Percentiles rank a stretch among this genome's conserved stretches.
Conservation (phyloP, 148 eudicot genomes). For the Vaccinium darrowii region DNA sequence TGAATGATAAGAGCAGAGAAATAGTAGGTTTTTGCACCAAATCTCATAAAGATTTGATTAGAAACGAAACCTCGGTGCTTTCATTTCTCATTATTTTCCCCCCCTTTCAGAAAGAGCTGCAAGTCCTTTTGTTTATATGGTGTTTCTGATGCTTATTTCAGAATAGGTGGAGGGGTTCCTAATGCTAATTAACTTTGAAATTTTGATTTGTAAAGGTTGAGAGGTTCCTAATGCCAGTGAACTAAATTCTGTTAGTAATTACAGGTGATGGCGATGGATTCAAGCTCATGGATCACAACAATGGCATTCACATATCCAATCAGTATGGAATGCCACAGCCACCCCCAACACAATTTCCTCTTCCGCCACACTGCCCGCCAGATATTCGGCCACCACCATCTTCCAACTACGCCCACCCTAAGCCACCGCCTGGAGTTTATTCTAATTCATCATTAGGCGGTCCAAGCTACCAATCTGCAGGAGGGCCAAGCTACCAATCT, state of each 20-base stretch:
- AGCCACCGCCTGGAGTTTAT: slow-evolving; percentile 35
- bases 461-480: slow-evolving; percentile 23
- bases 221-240: neutral
- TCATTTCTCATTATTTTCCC: neutral
- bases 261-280: slow-evolving; percentile 52
- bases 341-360: slow-evolving; percentile 28
- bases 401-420: slow-evolving; percentile 30
- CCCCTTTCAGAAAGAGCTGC: neutral
- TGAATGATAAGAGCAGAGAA: neutral
- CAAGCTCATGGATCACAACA: slow-evolving; percentile 42
- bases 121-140: neutral
- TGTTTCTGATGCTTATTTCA: slow-evolving; percentile 4
- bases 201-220: neutral
- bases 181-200: no score
- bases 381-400: slow-evolving; percentile 25
- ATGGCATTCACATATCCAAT: slow-evolving; percentile 27
- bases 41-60: neutral
- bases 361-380: slow-evolving; percentile 22
- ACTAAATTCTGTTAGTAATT: slow-evolving; percentile 23
- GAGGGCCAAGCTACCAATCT: slow-evolving; percentile 32
- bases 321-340: slow-evolving; percentile 29
- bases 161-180: neutral
- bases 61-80: neutral
- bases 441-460: slow-evolving; percentile 22
- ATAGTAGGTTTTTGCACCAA: neutral